Base-by-base conservation (phyloP, 305 asterid genomes). In the Fraxinus velutina region DNA sequence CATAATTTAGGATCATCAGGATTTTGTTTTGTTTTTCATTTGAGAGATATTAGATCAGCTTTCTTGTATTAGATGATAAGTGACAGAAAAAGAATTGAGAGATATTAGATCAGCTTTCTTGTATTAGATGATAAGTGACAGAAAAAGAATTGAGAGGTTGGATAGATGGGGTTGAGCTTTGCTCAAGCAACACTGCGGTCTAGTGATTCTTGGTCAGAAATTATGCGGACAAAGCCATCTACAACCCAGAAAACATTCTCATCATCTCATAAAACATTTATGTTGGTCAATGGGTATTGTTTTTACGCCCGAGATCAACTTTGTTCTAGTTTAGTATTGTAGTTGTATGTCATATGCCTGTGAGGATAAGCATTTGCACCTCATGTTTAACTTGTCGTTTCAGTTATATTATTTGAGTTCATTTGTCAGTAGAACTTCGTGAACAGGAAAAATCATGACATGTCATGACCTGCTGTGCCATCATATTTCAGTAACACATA, bases 291-390 rank as follows among this genome's bases (percentile, higher is more conserved):
- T 17, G 36, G 50, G 78, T 55, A 60, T 72, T 70, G 6, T 77
- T 60, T 37, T 73, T 72, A 30, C 73, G 21, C 68, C 68, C 5
- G 17, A 79, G 33, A 75, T 57, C 47, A 44, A 5, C 24, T 19
- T 62, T 75, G 30, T 78, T 78, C 78, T 83, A 78, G 79, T 79
- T 81, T 22, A 19, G 72, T 86, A 81, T 24, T 80, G 15, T 19
- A 60, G 32, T 60, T 7, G 22, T 80, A 76, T 75, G 60, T 44
- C 78, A 19, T 73, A 15, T 76, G 78, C 52, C 68, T 79, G 75
- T 29, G 15, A 21, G 70, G 71, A 80, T 50, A 32, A 29, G 71
- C 22, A 29, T 36, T 74, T 34, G 78, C 68, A 75, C 73, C 66
- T 27, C 27, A 68, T 32, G 13, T 55, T 79, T 75, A 78, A 73